Conservation (phyloP, 169 alveolate species). For the Besnoitia besnoiti region DNA sequence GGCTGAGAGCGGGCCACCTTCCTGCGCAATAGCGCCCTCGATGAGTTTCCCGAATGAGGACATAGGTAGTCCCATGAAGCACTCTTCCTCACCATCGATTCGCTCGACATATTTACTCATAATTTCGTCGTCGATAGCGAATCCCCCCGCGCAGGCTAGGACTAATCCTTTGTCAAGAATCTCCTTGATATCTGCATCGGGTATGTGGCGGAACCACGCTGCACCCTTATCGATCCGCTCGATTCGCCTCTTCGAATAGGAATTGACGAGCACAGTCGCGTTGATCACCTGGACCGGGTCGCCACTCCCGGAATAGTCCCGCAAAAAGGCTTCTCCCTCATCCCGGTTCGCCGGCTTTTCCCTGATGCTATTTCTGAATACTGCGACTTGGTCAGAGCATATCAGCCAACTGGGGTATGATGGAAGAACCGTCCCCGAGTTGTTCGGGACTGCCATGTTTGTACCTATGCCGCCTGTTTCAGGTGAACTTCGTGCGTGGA, state of each 20-base stretch:
- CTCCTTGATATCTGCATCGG: slow-evolving; percentile 10
- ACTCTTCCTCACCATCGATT: slow-evolving; percentile 6
- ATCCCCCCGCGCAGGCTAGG: slow-evolving; percentile 48
- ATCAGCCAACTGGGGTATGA: not conserved
- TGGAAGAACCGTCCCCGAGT: slow-evolving; percentile 26
- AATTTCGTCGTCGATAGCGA: slow-evolving; percentile 35
- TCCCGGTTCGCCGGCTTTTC: slow-evolving; percentile 45
- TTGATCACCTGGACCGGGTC: slow-evolving; percentile 6
- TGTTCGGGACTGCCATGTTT: not conserved
- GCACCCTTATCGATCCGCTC: slow-evolving; percentile 11
- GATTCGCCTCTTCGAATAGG: slow-evolving; percentile 26
- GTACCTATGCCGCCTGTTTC: not conserved
- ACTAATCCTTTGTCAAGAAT: slow-evolving; percentile 35
- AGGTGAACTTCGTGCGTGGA: not conserved
- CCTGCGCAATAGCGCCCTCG: not conserved
- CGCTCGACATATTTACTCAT: slow-evolving; percentile 21
- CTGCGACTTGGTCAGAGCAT: slow-evolving; percentile 49
- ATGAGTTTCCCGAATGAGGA: not conserved
- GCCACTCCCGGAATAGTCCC: slow-evolving; percentile 40
- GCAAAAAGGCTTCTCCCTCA: slow-evolving; percentile 39
- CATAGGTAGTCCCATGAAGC: slow-evolving; percentile 36
- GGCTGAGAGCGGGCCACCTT: not conserved
- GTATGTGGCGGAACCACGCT: slow-evolving; percentile 47
- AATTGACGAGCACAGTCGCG: slow-evolving; percentile 40
- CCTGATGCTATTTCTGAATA: slow-evolving; percentile 14